These are phyloP conservation scores for Linnemannia zychae DNA, from an alignment of 192 early-diverging fungal genomes.

Conservation along the genomic window DNA sequence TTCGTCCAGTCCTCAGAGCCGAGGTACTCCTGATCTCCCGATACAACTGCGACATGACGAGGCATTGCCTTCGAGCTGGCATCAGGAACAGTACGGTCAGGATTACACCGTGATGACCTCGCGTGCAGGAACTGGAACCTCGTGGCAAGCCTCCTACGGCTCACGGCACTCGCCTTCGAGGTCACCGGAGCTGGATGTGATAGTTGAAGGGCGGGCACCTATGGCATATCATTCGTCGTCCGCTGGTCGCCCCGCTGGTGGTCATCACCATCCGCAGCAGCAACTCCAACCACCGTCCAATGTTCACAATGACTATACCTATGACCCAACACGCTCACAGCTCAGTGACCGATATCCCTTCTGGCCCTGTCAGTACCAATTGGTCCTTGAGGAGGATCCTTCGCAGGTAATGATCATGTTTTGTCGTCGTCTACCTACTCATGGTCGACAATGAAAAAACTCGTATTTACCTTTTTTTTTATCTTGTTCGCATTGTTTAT, in stretches of 20 bases:
- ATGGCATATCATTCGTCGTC: neutral
- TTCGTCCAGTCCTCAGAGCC: neutral
- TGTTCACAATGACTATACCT: neutral
- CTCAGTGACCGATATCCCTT: constrained; percentile 26
- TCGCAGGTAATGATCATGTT: neutral
- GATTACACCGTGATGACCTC: neutral
- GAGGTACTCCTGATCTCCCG: neutral
- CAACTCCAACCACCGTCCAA: neutral
- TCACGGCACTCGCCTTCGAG: neutral
- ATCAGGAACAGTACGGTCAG: neutral
- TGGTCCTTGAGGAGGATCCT: constrained; percentile 22
- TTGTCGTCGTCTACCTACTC: neutral
- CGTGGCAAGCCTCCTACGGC: neutral
- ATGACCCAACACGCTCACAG: constrained; percentile 21
- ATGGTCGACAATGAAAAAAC: neutral
- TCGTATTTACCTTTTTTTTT: neutral
- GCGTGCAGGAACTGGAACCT: neutral
- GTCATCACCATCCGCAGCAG: too few species aligned
- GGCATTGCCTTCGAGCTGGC: constrained; percentile 1
- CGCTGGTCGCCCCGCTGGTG: neutral
- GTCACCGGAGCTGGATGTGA: constrained; percentile 2
- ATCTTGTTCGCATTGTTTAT: neutral
- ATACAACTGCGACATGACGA: constrained; percentile 2
- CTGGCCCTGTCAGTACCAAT: constrained; percentile 41
- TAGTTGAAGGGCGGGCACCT: neutral